These are phyloP conservation scores for Trichoderma guizhouense DNA, from an alignment of 2,329 filamentous ascomycete genomes.

Conservation along the genomic window DNA sequence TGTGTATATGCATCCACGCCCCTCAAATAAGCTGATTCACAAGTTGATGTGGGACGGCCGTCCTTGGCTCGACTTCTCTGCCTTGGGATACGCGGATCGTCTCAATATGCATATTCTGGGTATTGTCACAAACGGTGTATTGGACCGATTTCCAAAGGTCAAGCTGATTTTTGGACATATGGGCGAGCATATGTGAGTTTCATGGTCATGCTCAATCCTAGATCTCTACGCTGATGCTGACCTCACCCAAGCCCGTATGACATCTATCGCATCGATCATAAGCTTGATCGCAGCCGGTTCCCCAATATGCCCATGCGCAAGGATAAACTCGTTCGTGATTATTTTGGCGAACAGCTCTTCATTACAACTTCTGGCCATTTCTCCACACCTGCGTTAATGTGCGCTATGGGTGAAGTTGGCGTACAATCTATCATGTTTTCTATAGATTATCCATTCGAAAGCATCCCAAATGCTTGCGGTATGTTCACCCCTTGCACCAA, in stretches of 20 bases:
- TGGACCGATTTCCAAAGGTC: conserved; percentile 44
- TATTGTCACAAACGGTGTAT: conserved; percentile 47
- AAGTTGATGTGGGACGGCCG: conserved; percentile 57
- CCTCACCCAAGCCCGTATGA: conserved; percentile 37
- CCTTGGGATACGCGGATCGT: conserved; percentile 55
- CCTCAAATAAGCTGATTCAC: conserved; percentile 54
- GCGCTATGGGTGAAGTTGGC: conserved; percentile 46
- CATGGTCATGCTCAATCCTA: too few relatives aligned
- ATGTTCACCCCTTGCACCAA: not conserved
- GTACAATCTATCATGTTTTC: conserved; percentile 49
- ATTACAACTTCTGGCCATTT: conserved; percentile 57
- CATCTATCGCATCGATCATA: conserved; percentile 49
- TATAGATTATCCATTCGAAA: conserved; percentile 52
- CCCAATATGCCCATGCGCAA: conserved; percentile 52
- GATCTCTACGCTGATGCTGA: not conserved
- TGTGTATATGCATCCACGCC: conserved; percentile 61
- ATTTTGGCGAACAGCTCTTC: conserved; percentile 55
- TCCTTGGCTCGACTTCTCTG: conserved; percentile 58
- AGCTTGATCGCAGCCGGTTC: conserved; percentile 46
- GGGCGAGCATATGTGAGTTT: conserved; percentile 42
- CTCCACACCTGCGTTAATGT: conserved; percentile 50
- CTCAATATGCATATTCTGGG: conserved; percentile 56
- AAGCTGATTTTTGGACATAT: conserved; percentile 47
- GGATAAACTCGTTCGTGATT: conserved; percentile 45
- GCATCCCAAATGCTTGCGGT: conserved; percentile 13